phyloP scores from a whole-genome alignment of 768 basidiomycete species.

The Termitomyces sp. region DNA sequence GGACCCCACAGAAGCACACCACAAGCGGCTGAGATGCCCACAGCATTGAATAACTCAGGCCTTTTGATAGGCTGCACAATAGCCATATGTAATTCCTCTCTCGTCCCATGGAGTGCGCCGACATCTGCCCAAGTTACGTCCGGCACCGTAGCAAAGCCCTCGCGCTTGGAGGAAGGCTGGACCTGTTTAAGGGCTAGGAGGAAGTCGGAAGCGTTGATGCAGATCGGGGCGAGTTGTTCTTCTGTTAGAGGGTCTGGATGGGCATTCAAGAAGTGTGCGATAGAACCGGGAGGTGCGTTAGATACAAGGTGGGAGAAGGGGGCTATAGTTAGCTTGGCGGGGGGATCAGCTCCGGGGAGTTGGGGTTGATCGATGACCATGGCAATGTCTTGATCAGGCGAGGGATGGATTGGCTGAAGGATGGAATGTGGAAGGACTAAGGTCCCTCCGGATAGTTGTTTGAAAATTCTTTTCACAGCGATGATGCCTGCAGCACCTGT shows the following conservation, averaged over 20 bases:
- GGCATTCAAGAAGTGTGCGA: conserved; percentile 83
- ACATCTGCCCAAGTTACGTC: conserved; percentile 95
- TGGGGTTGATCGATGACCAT: conserved; percentile 39
- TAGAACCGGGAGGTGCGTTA: conserved; percentile 47
- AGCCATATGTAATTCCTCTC: conserved; percentile 95
- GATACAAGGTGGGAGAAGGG: conserved; percentile 28
- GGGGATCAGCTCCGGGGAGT: conserved; percentile 2
- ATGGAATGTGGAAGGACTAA: conserved; percentile 46
- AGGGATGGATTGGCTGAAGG: conserved; percentile 9
- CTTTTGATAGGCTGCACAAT: conserved; percentile 92
- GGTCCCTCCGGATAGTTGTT: conserved; percentile 64
- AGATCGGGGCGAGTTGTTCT: conserved; percentile 74
- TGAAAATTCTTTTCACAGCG: conserved; percentile 95
- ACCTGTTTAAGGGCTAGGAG: conserved; percentile 75
- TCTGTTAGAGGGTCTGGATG: conserved; percentile 80
- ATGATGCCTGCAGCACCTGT: conserved; percentile 93
- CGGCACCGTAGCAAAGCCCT: conserved; percentile 96
- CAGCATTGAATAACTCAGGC: conserved; percentile 82
- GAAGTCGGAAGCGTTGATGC: conserved; percentile 82
- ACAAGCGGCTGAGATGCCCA: conserved; percentile 88
- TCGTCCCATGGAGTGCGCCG: conserved; percentile 80
- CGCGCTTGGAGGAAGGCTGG: conserved; percentile 94
- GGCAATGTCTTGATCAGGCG: conserved; percentile 26
- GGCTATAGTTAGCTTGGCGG: conserved; percentile 1
- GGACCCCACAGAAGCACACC: conserved; percentile 99